Conservation (phyloP, 2,329 filamentous ascomycete genomes). For the Pseudofabraea citricarpa region DNA sequence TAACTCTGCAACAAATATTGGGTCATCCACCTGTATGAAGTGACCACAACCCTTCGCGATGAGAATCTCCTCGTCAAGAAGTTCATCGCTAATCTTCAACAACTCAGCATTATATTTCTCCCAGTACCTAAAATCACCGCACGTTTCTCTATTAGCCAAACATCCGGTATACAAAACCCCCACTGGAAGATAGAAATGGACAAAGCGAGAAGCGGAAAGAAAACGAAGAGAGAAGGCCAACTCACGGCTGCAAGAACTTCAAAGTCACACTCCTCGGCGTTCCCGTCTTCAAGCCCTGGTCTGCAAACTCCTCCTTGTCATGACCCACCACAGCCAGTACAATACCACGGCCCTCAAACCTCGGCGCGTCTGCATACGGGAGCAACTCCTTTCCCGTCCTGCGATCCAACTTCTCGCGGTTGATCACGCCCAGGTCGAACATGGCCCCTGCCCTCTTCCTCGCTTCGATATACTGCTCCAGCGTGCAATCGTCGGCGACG, state of each 20-base stretch:
- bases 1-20: constrained; percentile 27
- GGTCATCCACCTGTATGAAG: constrained; percentile 28
- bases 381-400: constrained; percentile 20
- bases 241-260: constrained; percentile 28
- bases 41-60: constrained; percentile 28
- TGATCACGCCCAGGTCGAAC: constrained; percentile 25
- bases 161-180: no score
- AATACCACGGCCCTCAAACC: constrained; percentile 22
- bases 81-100: constrained; percentile 22
- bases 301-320: constrained; percentile 25
- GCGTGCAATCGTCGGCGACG: constrained; percentile 19
- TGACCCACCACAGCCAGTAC: constrained; percentile 27
- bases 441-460: constrained; percentile 21
- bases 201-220: no score
- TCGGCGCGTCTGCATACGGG: constrained; percentile 22
- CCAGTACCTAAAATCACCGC: constrained; percentile 23
- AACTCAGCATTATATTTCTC: constrained; percentile 27
- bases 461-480: constrained; percentile 24
- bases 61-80: constrained; percentile 19
- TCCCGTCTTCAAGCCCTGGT: constrained; percentile 26
- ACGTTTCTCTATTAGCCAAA: background rate
- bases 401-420: constrained; percentile 26
- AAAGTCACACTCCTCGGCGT: constrained; percentile 24
- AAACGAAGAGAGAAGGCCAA: constrained; percentile 1
- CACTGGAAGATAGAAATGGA: no score